These are phyloP conservation scores for Globisporangium apiculatum DNA, from an alignment of 352 stramenopile species.

Conservation along the genomic window DNA sequence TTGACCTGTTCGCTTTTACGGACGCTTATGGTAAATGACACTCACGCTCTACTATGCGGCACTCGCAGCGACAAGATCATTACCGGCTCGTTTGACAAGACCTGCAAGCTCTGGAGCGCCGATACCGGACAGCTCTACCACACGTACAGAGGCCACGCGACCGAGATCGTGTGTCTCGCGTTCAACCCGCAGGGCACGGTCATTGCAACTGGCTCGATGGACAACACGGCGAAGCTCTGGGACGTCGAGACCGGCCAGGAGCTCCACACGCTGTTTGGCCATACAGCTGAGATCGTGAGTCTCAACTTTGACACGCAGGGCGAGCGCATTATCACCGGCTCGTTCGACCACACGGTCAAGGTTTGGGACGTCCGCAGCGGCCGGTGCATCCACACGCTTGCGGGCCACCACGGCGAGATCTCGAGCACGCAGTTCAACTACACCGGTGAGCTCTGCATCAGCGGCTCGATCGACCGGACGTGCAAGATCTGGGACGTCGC, in stretches of 20 bases:
- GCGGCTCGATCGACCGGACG: conserved; percentile 91
- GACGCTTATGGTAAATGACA: no score
- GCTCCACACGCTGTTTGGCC: conserved; percentile 90
- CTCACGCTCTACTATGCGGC: not conserved
- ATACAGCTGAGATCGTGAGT: conserved; percentile 93
- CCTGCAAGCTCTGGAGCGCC: conserved; percentile 94
- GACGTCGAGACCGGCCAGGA: conserved; percentile 93
- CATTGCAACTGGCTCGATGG: conserved; percentile 90
- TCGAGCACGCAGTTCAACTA: conserved; percentile 95
- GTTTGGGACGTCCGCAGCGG: conserved; percentile 83
- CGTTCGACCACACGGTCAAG: conserved; percentile 95
- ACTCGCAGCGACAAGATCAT: conserved; percentile 89
- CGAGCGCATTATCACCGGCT: conserved; percentile 91
- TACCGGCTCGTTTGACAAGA: conserved; percentile 95
- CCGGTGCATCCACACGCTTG: conserved; percentile 89
- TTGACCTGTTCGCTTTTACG: no score
- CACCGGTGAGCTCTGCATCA: conserved; percentile 88
- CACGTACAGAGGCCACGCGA: conserved; percentile 93
- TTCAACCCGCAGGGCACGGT: conserved; percentile 92
- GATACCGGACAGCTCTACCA: conserved; percentile 92
- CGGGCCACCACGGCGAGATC: conserved; percentile 93
- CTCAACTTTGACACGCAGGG: conserved; percentile 93
- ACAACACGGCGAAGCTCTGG: conserved; percentile 94
- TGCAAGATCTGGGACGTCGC: conserved; percentile 93
- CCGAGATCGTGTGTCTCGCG: conserved; percentile 94